A percentile compares a stretch with the other conserved stretches of the same genome.
These are phyloP conservation scores for Emergomyces africanus DNA, from an alignment of 2,329 filamentous ascomycete genomes.

Conservation along the genomic window DNA sequence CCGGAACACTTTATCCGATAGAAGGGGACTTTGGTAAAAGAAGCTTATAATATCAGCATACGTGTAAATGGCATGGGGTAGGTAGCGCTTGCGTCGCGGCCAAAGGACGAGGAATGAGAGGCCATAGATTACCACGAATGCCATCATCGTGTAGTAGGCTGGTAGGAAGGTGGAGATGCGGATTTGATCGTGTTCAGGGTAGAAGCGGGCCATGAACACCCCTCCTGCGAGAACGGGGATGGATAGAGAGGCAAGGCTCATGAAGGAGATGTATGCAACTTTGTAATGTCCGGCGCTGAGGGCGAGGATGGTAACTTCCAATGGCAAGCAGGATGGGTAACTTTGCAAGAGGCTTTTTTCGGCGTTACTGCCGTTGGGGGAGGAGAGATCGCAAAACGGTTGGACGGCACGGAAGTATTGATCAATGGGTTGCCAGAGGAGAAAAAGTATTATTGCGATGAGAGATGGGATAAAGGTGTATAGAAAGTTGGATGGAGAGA, in stretches of 20 bases:
- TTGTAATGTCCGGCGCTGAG: slow-evolving; percentile 44
- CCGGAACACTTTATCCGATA: slow-evolving; percentile 60
- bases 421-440: slow-evolving; percentile 48
- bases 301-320: slow-evolving; percentile 41
- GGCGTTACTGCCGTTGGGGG: slow-evolving; percentile 39
- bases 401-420: slow-evolving; percentile 47
- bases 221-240: slow-evolving; percentile 49
- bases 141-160: slow-evolving; percentile 60
- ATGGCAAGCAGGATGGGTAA: slow-evolving; percentile 42
- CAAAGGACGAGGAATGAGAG: slow-evolving; percentile 50
- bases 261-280: slow-evolving; percentile 43
- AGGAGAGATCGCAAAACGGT: slow-evolving; percentile 44
- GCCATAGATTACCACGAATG: slow-evolving; percentile 57
- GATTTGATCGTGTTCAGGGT: slow-evolving; percentile 31
- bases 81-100: slow-evolving; percentile 47
- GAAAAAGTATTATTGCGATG: slow-evolving; percentile 46
- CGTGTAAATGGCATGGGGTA: slow-evolving; percentile 61
- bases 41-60: slow-evolving; percentile 69
- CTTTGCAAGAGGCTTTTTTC: slow-evolving; percentile 44
- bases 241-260: slow-evolving; percentile 39
- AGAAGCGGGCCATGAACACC: slow-evolving; percentile 50
- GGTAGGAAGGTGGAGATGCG: slow-evolving; percentile 60
- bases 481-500: slow-evolving; percentile 77
- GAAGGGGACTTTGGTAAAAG: slow-evolving; percentile 57
- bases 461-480: slow-evolving; percentile 55